Evolutionary conservation across 1,139 yeast species (phyloP), one percentile per base, ranked within the genome.

Genomic region (Saccharomyces pastorianus): DNA sequence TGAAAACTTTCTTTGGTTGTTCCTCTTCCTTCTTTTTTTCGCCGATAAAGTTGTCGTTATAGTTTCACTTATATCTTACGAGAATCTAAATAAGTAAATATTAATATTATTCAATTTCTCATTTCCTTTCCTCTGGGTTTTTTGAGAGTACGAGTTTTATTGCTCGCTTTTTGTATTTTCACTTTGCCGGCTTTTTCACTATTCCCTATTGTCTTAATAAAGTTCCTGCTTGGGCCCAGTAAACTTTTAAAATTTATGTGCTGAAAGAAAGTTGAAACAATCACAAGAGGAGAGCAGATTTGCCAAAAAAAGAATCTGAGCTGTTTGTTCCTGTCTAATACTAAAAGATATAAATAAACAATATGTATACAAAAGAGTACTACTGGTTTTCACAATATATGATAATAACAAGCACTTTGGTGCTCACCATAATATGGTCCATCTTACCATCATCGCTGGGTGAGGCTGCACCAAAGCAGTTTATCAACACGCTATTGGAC

Each of bases 311-410:
- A 62, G 67, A 67, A 55, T 71, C 70, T 64, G 53, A 11, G 9
- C 38, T 42, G 48, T 26, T 26, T 26, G 27, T 51, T 29, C 34
- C 11, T 41, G 25, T 20, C 38, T 26, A 23, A 25, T 31, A 38
- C 17, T 28, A 41, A 26, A 23, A 34, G 26, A 28, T 9, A 23
- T n/a, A 20, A 17, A 17, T 26, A 28, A 13, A 25, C 44, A 25
- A 51, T 23, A 17, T 46, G 57, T 71, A 55, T 59, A 69, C 54
- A 38, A 53, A 61, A 54, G 65, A 63, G 52, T 65, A 65, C 53
- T 62, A 59, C 47, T 63, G 66, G 53, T 65, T 65, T 53, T 60
- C 64, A 9, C 64, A 61, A 44, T 65, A 63, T 51, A 56, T 64
- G 13, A 56, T 61, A 3, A 56, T 57, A 4, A 62, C 68, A 5